Base-by-base conservation (phyloP, 2,329 filamentous ascomycete genomes). In the Sphaerostilbella broomeana region DNA sequence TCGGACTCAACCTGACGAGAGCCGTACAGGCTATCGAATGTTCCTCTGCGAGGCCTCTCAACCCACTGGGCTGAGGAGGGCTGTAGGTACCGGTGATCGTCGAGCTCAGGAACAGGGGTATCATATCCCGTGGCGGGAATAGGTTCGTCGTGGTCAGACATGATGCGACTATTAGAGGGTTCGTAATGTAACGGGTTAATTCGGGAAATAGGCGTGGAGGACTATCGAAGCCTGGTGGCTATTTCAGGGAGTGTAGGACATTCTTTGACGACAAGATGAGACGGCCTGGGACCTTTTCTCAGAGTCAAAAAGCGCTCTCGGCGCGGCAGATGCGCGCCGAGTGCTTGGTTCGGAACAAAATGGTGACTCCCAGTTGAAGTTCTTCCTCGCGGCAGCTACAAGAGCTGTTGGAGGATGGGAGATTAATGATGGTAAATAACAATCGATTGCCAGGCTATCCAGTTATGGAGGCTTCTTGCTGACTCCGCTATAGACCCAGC, bases 381-480 rank as follows among this genome's bases (percentile, higher is more conserved):
- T 26, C 27, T 24, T 24, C 11, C 28, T 17, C 27, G 21, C 19
- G 29, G 32, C 21, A 36, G 36, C 35, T 19, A 37, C 15, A 16
- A 24, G 24, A 39, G 36, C 32, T 34, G 25, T 22, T 4, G 29
- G 35, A 19, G 35, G 28, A 16, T 11, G 17, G 21, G 18, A 6
- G 29, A 35, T 32, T 39, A 31, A 34, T 27, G 18, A 31, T 40
- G 32, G 11, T 27, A 16, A 32, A 29, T 27, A 20, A 26, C 22
- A 11, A 24, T 24, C 12, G 22, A 25, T 24, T 9, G 18, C 17
- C 21, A 27, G 33, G 28, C 9, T 40, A 39, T 45, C 51, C 52
- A 90, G 70, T 95, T 97, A 97, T 75, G 90, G 90, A 64, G 92
- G 90, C 71, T 94, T 90, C 74, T 88, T 92, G 75, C 92, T 86